Base-by-base conservation (phyloP, 1,284 basidiomycete genomes). In the Phellinidium pouzarii region DNA sequence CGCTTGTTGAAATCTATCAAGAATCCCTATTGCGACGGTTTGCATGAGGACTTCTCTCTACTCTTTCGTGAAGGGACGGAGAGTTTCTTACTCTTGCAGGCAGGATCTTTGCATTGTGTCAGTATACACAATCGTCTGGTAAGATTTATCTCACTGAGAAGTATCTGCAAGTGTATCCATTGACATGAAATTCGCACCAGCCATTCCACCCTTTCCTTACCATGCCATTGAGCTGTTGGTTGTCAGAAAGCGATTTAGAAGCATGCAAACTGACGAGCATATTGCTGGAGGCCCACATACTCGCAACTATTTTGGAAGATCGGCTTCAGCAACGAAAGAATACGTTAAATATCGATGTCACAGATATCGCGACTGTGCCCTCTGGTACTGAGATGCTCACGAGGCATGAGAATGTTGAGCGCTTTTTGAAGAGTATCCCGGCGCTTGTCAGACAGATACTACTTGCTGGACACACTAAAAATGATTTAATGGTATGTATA, bases 161-260 rank as follows among this genome's bases (percentile, higher is more conserved):
- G 11, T 17, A 40, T 17, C 8, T 11, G 3, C 19, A 3, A 40
- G 29, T 12, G 29, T 22, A 7, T 2, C 23, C 7, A 48, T 19
- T 48, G 20, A 50, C 22, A 23, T 50, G n/a, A 12, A 20, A 12
- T 48, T 12, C n/a, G 12, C 47, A 20, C 37, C 27, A 54, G 53
- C 48, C 48, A 26, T 27, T 45, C 17, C 36, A 44, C 17, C 42
- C 22, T 9, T 54, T 34, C 9, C 22, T 49, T 8, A 11, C 25
- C 6, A 19, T 23, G 3, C 42, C 53, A 11, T 43, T 23, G 11
- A 25, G 36, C 11, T n/a, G 26, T 22, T 54, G 46, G 42, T 9
- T 45, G 9, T 31, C 34, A 11, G 41, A 36, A 2, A 17, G 31
- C 19, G 48, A 54, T 19, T 17, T n/a, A 8, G 29, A 49, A 11